A percentile compares a stretch with the other conserved stretches of the same genome.
These are phyloP conservation scores for Setaria viridis DNA, from an alignment of 202 grass and related monocot species.

Conservation along the genomic window DNA sequence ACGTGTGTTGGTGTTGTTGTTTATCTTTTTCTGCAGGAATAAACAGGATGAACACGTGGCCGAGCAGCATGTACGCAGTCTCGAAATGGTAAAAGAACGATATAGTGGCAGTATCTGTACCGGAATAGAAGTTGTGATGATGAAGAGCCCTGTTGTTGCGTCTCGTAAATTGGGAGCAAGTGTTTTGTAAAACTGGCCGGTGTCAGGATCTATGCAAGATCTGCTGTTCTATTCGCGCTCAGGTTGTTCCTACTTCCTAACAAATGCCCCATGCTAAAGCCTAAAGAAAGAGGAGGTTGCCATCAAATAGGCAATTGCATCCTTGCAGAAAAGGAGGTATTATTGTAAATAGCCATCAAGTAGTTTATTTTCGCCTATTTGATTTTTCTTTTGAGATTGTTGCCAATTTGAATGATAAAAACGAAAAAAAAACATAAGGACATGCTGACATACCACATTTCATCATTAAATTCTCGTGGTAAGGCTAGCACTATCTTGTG, in stretches of 20 bases:
- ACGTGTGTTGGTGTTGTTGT: not conserved
- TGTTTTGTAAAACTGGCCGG: conserved; percentile 22
- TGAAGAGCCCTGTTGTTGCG: not conserved
- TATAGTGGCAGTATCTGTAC: conserved; percentile 27
- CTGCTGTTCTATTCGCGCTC: conserved; percentile 29
- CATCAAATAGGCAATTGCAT: not conserved
- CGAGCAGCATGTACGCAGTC: not conserved
- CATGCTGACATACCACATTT: too few species aligned
- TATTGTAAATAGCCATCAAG: not conserved
- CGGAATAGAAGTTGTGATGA: conserved; percentile 50
- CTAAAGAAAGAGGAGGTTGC: not conserved
- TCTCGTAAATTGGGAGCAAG: conserved; percentile 32
- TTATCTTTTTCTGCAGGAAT: not conserved
- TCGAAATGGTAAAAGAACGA: conserved; percentile 32
- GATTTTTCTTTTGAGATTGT: too few species aligned
- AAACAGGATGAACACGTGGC: conserved; percentile 34
- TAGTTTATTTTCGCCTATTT: not conserved
- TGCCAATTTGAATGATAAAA: not conserved
- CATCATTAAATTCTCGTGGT: too few species aligned
- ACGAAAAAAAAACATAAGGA: too few species aligned
- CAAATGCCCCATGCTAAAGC: not conserved
- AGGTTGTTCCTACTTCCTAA: conserved; percentile 34
- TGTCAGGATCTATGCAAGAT: conserved; percentile 40
- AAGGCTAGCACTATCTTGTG: too few species aligned
- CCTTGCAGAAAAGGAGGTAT: not conserved